These are phyloP conservation scores for Bryopsis sp. DNA, from an alignment of 139 green algal genomes.

Conservation along the genomic window DNA sequence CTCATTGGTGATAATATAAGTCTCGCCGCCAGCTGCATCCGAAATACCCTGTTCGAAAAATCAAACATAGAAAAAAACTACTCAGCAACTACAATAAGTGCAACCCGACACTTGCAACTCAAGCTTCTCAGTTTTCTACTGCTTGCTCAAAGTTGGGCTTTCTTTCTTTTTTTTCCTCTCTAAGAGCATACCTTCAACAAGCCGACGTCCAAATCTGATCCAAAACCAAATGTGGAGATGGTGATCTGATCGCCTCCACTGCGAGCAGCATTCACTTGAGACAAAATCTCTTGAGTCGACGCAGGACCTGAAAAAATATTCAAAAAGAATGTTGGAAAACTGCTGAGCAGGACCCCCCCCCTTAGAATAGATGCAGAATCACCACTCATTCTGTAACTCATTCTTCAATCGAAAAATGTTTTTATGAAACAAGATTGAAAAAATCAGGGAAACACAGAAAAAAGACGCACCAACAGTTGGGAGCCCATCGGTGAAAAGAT, in stretches of 20 bases:
- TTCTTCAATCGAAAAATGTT: too few relatives aligned
- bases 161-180: background rate
- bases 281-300: too few relatives aligned
- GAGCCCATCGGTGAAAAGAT: constrained; percentile 11
- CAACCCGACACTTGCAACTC: background rate
- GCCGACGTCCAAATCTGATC: background rate
- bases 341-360: too few relatives aligned
- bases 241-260: background rate
- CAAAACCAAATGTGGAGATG: constrained; percentile 14
- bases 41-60: background rate
- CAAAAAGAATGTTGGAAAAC: too few relatives aligned
- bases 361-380: too few relatives aligned
- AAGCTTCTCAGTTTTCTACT: background rate
- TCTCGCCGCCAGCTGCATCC: background rate
- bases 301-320: too few relatives aligned
- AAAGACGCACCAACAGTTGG: constrained; percentile 2
- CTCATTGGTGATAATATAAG: constrained; percentile 2
- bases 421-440: too few relatives aligned
- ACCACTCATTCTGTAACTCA: too few relatives aligned
- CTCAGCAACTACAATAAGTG: background rate
- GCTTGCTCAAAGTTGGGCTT: background rate
- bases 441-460: too few relatives aligned
- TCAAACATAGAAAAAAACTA: background rate
- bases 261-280: background rate
- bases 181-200: background rate